Percentiles rank a stretch among this genome's conserved stretches.
These are phyloP conservation scores for Blastomyces percursus DNA, from an alignment of 2,329 filamentous ascomycete genomes.

Conservation along the genomic window DNA sequence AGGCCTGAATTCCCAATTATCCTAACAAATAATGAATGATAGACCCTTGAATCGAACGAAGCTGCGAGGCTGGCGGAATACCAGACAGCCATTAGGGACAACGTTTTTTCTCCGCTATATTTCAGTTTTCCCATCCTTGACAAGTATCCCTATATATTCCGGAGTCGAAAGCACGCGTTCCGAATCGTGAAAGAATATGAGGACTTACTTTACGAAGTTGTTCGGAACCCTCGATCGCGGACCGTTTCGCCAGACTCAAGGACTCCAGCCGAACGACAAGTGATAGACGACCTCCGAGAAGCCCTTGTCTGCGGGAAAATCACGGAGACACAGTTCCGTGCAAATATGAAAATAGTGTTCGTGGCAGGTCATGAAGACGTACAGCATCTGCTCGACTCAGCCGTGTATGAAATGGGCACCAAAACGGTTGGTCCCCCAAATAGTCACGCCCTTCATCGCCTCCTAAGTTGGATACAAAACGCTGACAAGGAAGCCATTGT, in stretches of 20 bases:
- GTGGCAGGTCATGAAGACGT: slow-evolving; percentile 36
- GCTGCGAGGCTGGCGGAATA: background rate
- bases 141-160: slow-evolving; percentile 2
- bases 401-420: slow-evolving; percentile 20
- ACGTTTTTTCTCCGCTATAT: background rate
- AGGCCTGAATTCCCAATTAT: background rate
- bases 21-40: background rate
- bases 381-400: slow-evolving; percentile 29
- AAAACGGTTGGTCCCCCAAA: background rate
- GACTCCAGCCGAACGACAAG: background rate
- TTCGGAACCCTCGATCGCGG: background rate
- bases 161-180: background rate
- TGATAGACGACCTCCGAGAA: slow-evolving; percentile 17
- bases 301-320: slow-evolving; percentile 19
- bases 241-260: slow-evolving; percentile 11
- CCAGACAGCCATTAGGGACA: background rate
- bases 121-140: slow-evolving; percentile 1
- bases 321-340: slow-evolving; percentile 30
- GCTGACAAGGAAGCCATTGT: background rate
- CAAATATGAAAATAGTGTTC: slow-evolving; percentile 33
- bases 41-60: background rate
- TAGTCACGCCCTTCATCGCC: background rate
- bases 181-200: background rate
- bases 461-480: background rate
- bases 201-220: slow-evolving; percentile 1